Evolutionary conservation across 305 asterid species (phyloP), one percentile per base, ranked within the genome.

Genomic region (Fraxinus albicans): DNA sequence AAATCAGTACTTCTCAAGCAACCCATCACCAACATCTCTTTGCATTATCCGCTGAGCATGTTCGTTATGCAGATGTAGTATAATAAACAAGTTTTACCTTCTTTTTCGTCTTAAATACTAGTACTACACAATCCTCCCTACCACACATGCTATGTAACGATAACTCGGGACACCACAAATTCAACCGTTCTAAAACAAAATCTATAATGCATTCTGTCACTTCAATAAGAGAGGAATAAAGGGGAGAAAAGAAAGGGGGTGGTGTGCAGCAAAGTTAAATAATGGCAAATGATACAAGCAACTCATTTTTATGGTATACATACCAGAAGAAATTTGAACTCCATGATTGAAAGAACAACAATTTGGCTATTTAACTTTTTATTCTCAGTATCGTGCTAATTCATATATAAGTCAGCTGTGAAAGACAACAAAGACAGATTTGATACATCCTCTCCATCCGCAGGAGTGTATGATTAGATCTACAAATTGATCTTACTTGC

Each of bases 401-500:
- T 77, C 80, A 55, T 84, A 84, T 88, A 86, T 81, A 58, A 79
- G 63, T 67, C 75, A 55, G 72, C 53, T 53, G 53, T 74, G 82
- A 33, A 74, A 44, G 63, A 21, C 40, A 36, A 31, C 7, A 65
- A 23, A 35, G 19, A n/a, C 76, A 78, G 70, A 74, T 74, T 23
- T 73, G 73, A 50, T 58, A 42, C 73, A 79, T 27, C 80, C 19
- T 81, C 69, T 34, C 53, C 47, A 19, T 44, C 6, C 65, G 77
- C 42, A 81, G 3, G 58, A 83, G 55, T 29, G 72, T 50, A 6
- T 27, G 73, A 84, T 38, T 76, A 21, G 29, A 87, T 53, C 89
- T 94, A 94, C 36, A 96, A 83, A 80, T 87, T 76, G 85, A 94
- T 81, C 85, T 94, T 94, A 86, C 94, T 94, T 23, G 98, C 98